Conservation (phyloP, 2,329 filamentous ascomycete genomes). For the Aspergillus proliferans region DNA sequence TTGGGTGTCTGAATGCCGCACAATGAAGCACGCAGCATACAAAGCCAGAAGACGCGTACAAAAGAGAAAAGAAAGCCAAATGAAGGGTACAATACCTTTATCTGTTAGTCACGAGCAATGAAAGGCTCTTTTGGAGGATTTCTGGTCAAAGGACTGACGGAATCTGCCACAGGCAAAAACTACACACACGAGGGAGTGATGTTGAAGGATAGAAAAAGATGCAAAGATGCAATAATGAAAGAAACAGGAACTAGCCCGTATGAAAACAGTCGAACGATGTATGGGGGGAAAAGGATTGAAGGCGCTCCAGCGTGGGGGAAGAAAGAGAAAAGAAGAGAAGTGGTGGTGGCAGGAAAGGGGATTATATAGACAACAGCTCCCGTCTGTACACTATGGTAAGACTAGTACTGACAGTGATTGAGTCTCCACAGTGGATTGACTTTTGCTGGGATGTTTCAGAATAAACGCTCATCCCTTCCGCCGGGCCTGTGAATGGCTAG, state of each 20-base stretch:
- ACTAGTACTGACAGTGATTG: neutral
- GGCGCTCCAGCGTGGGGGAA: slow-evolving; percentile 18
- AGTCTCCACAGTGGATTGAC: neutral
- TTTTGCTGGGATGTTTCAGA: slow-evolving; percentile 4
- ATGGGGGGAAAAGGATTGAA: slow-evolving; percentile 10
- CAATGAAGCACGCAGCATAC: neutral
- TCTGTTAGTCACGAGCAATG: slow-evolving; percentile 1
- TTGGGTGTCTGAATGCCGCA: neutral
- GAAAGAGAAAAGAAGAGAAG: slow-evolving; percentile 8
- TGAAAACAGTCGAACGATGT: slow-evolving; percentile 20
- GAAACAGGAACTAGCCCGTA: slow-evolving; percentile 33
- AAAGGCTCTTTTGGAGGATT: slow-evolving; percentile 6
- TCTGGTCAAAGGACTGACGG: slow-evolving; percentile 17
- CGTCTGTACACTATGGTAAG: neutral
- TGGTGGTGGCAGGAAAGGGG: slow-evolving; percentile 7
- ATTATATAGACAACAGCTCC: slow-evolving; percentile 12
- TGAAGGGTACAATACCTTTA: slow-evolving; percentile 21
- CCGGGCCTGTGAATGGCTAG: neutral
- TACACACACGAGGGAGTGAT: slow-evolving; percentile 2
- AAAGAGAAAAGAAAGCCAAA: neutral
- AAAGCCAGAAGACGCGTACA: neutral
- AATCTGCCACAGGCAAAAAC: slow-evolving; percentile 29
- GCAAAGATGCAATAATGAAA: slow-evolving; percentile 20
- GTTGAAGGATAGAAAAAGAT: slow-evolving; percentile 2
- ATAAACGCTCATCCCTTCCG: neutral